phyloP scores from a whole-genome alignment of 1,139 yeast genomes.

The Blastobotrys malaysiensis region DNA sequence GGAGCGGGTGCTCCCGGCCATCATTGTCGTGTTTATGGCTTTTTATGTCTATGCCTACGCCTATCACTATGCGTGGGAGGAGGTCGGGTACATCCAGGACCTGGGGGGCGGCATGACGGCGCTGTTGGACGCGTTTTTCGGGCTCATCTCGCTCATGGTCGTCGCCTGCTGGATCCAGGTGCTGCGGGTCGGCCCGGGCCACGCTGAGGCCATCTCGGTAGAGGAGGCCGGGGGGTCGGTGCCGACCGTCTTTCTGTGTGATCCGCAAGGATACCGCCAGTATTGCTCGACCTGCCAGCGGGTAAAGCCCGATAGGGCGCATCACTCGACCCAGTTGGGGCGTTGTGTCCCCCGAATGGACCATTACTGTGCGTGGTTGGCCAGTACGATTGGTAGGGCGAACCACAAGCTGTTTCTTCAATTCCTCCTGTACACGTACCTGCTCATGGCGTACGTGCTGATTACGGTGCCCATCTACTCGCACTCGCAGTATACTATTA shows the following conservation, averaged over 20 bases:
- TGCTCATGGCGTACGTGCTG: conserved; percentile 38
- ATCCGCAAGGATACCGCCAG: conserved; percentile 44
- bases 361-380: conserved; percentile 95
- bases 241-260: conserved; percentile 33
- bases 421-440: conserved; percentile 50
- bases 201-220: conserved; percentile 9
- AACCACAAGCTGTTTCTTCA: conserved; percentile 77
- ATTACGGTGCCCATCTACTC: conserved; percentile 29
- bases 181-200: conserved; percentile 34
- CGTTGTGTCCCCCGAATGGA: conserved; percentile 56
- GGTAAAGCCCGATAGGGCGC: conserved; percentile 84
- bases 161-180: conserved; percentile 25
- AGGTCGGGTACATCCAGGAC: conserved; percentile 14
- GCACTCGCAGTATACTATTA: conserved; percentile 15
- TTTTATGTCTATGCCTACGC: conserved; percentile 33
- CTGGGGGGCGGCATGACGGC: conserved; percentile 26
- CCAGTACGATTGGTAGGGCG: conserved; percentile 72
- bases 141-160: conserved; percentile 19
- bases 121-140: conserved; percentile 28
- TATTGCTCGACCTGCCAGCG: conserved; percentile 67
- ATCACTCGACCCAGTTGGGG: conserved; percentile 71
- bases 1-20: conserved; percentile 18
- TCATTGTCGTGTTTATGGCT: conserved; percentile 28
- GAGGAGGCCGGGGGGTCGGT: conserved; percentile 8
- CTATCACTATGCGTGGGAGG: conserved; percentile 32